phyloP scores from a whole-genome alignment of 106 monocot species.

The Hemerocallis citrina region DNA sequence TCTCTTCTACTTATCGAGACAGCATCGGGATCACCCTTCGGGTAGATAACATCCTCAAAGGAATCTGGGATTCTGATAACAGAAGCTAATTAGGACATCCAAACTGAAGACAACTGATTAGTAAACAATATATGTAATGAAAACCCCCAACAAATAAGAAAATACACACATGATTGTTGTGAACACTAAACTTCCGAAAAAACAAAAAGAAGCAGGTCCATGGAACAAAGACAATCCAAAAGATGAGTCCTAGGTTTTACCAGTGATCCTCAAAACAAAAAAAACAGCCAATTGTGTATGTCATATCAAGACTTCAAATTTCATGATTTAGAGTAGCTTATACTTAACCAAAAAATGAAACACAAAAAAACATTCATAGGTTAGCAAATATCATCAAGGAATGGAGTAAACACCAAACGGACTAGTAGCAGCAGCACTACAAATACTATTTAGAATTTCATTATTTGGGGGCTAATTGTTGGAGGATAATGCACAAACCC shows the following conservation, averaged over 20 bases:
- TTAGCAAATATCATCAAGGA: neutral
- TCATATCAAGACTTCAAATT: neutral
- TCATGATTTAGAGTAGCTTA: neutral
- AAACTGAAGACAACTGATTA: constrained; percentile 4
- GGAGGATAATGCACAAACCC: no score
- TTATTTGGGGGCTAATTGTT: neutral
- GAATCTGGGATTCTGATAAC: constrained; percentile 33
- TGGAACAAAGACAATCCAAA: no score
- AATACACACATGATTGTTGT: neutral
- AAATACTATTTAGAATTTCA: neutral
- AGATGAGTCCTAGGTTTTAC: no score
- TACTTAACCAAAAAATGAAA: neutral
- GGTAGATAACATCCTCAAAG: constrained; percentile 86
- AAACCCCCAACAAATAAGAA: neutral
- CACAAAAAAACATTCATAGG: neutral
- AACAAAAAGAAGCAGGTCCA: neutral
- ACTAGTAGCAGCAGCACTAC: neutral
- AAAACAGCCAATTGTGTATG: neutral
- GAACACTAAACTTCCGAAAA: neutral
- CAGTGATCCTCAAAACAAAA: neutral
- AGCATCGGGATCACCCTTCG: constrained; percentile 96
- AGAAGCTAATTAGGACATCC: no score
- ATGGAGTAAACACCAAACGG: neutral
- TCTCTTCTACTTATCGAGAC: constrained; percentile 88
- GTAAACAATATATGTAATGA: neutral